Base-by-base conservation (phyloP, 2,329 filamentous ascomycete species). In the Aureobasidium leucospermi region DNA sequence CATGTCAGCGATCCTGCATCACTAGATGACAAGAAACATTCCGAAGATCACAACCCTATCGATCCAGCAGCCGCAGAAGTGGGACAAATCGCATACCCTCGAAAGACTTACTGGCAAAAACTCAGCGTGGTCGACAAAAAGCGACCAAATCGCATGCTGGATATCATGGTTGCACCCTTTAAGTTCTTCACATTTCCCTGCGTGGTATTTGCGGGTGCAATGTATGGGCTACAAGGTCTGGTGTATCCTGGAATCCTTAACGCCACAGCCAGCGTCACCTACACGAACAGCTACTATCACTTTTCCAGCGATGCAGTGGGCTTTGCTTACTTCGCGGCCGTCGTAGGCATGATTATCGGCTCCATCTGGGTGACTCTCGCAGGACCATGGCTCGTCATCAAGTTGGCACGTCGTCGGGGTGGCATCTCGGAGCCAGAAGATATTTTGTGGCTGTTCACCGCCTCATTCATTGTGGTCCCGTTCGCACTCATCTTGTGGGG, bases 101-200 rank as follows among this genome's bases (percentile, higher is more conserved):
- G 70, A 7, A 78, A 77, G 66, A 74, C 73, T 0, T 78, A 74
- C 58, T 57, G 69, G 42, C 73, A 77, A 56, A 79, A 78, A 59
- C 69, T 79, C 52, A 69, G 73, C 0, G 57, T 79, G 9, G 65
- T 68, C 38, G 73, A 75, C 64, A 74, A 73, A 59, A 68, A 73
- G 55, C 74, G 76, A 13, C 76, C 75, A 0, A 61, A 79, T 71
- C 1, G 73, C 69, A 19, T 79, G 70, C 31, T 73, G 9, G 70
- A 74, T 38, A 71, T 75, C 32, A 69, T 74, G 46, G 32, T 19
- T 15, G 60, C 64, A 7, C 60, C 67, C 10, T 39, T 64, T 38
- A 61, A 62, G 10, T 59, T 63, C 31, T 31, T 59, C 34, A 51
- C n/a, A 8, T 58, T 61, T 16, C 59, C 59, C 16, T 19, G 38